These are phyloP conservation scores for Iodosphaeria phyllophila DNA, from an alignment of 2,329 filamentous ascomycete species.

Conservation along the genomic window DNA sequence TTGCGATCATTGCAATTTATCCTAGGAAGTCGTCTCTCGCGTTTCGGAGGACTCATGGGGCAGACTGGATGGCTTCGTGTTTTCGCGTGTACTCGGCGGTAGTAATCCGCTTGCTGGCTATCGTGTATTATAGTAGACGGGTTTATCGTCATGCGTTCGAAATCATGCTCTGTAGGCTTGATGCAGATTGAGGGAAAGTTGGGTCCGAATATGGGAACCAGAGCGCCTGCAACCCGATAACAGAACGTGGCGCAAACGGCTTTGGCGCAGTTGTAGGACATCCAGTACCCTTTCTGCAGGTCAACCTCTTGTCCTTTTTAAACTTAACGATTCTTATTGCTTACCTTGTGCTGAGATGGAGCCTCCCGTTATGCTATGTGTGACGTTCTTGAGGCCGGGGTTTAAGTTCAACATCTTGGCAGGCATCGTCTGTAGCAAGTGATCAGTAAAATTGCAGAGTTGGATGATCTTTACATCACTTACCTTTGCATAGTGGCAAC, in stretches of 20 bases:
- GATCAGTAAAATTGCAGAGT: slow-evolving; percentile 2
- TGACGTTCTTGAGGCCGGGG: slow-evolving; percentile 69
- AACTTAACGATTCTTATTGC: slow-evolving; percentile 8
- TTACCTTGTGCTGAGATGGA: slow-evolving; percentile 76
- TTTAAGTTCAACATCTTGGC: slow-evolving; percentile 68
- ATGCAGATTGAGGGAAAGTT: slow-evolving; percentile 61
- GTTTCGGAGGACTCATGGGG: slow-evolving; percentile 8
- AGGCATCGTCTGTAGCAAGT: slow-evolving; percentile 51
- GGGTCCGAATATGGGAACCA: slow-evolving; percentile 81
- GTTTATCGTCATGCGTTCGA: slow-evolving; percentile 48
- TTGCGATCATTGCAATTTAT: too few relatives aligned
- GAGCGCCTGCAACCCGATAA: slow-evolving; percentile 59
- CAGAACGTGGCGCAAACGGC: slow-evolving; percentile 85
- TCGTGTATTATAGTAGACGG: slow-evolving; percentile 32
- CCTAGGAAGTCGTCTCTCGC: too few relatives aligned
- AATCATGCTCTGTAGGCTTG: slow-evolving; percentile 40
- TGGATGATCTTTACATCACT: slow-evolving; percentile 7
- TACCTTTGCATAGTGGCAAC: slow-evolving; percentile 74
- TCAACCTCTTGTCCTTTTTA: slow-evolving; percentile 1
- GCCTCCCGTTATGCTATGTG: slow-evolving; percentile 86
- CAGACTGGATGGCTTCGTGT: too few relatives aligned
- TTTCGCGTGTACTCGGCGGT: slow-evolving; percentile 17
- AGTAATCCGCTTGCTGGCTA: slow-evolving; percentile 26
- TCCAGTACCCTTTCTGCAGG: slow-evolving; percentile 95
- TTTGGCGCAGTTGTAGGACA: slow-evolving; percentile 73